These are phyloP conservation scores for Fusarium subglutinans DNA, from an alignment of 2,329 filamentous ascomycete species.

Conservation along the genomic window DNA sequence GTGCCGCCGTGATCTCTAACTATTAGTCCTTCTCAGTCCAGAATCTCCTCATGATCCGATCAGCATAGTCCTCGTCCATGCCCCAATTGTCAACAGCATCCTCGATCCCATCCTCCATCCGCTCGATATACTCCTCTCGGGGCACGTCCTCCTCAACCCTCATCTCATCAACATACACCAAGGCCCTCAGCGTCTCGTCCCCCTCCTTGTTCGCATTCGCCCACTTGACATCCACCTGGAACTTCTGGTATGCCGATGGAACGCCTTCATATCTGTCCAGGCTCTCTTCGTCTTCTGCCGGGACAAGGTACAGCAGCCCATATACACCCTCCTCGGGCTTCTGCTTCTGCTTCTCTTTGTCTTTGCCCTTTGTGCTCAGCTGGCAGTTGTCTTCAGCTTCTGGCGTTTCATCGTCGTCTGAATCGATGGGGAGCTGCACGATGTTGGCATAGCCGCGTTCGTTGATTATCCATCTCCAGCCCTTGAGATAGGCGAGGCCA, in stretches of 20 bases:
- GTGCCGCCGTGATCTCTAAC: neutral
- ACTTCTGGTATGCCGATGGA: constrained; percentile 68
- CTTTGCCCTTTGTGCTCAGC: constrained; percentile 12
- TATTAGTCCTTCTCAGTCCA: constrained; percentile 34
- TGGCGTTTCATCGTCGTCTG: constrained; percentile 10
- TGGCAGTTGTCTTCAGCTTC: neutral
- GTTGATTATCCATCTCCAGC: constrained; percentile 74
- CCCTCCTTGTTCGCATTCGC: constrained; percentile 36
- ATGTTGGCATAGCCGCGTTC: constrained; percentile 74
- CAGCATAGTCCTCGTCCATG: constrained; percentile 64
- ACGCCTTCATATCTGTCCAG: constrained; percentile 72
- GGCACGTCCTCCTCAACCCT: constrained; percentile 53
- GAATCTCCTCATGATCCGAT: constrained; percentile 62
- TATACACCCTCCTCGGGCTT: constrained; percentile 56
- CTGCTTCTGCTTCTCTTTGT: neutral
- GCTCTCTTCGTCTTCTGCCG: constrained; percentile 57
- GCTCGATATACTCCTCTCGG: constrained; percentile 65
- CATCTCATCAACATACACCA: constrained; percentile 69
- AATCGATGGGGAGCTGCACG: constrained; percentile 47
- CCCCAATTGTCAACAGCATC: constrained; percentile 65
- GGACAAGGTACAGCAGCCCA: constrained; percentile 65
- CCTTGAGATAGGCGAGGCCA: constrained; percentile 64
- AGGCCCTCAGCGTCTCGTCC: constrained; percentile 48
- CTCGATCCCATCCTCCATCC: constrained; percentile 71
- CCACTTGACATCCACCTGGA: constrained; percentile 47